Percentiles rank a stretch among this genome's conserved stretches.
These are phyloP conservation scores for Penicillium occitanis DNA, from an alignment of 2,329 filamentous ascomycete species.

Conservation along the genomic window DNA sequence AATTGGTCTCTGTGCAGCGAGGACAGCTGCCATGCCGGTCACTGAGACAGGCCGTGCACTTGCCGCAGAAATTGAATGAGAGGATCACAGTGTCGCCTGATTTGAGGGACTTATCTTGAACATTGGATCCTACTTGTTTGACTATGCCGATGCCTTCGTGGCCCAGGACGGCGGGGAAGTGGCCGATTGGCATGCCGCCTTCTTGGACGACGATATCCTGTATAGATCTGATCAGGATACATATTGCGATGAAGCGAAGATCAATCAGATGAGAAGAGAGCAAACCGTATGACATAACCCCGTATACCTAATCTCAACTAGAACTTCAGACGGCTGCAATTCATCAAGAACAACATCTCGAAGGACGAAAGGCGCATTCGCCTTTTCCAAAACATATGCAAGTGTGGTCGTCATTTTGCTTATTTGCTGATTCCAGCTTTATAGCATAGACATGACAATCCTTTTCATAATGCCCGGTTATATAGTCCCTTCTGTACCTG, in stretches of 20 bases:
- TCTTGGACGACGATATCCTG: slow-evolving; percentile 8
- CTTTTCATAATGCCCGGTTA: not conserved
- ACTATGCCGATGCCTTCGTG: slow-evolving; percentile 58
- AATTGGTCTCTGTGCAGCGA: not conserved
- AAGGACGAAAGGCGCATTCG: slow-evolving; percentile 1
- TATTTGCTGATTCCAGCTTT: not conserved
- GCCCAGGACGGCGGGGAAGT: slow-evolving; percentile 40
- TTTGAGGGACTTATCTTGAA: slow-evolving; percentile 23
- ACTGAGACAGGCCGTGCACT: slow-evolving; percentile 8
- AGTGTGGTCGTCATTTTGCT: not conserved
- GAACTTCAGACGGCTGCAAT: not conserved
- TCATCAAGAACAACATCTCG: slow-evolving; percentile 2
- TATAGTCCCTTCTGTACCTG: not conserved
- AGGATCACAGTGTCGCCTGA: not conserved
- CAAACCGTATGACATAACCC: slow-evolving; percentile 2
- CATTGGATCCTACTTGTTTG: slow-evolving; percentile 48
- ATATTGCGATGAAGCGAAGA: too few species aligned
- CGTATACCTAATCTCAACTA: slow-evolving; percentile 5
- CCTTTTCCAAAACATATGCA: not conserved
- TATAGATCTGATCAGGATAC: not conserved
- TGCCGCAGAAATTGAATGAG: not conserved
- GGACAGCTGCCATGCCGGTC: not conserved
- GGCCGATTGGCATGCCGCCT: not conserved
- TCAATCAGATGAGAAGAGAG: not conserved
- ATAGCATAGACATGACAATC: not conserved